Conservation (phyloP, 805 yeast species). For the Wickerhamiella spandovensis region DNA sequence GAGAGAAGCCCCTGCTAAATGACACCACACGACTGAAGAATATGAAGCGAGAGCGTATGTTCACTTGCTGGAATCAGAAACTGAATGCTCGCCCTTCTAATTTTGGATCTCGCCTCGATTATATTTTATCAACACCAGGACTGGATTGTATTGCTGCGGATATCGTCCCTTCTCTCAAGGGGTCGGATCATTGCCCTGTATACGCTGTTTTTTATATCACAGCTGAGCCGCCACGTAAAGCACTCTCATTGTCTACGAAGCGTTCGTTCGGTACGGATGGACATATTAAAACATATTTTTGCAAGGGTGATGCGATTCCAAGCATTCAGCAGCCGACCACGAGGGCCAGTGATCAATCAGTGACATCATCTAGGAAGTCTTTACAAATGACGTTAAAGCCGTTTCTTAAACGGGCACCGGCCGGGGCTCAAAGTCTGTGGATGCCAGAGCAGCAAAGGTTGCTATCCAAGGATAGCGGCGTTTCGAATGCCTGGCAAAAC, state of each 20-base stretch:
- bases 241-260: no score
- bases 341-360: no score
- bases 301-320: no score
- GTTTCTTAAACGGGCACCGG: no score
- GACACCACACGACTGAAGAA: conserved; percentile 34
- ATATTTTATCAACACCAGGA: conserved; percentile 40
- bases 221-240: background rate
- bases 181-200: conserved; percentile 94
- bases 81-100: conserved; percentile 66
- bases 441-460: no score
- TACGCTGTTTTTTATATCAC: conserved; percentile 44
- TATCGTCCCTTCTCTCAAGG: conserved; percentile 59
- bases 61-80: conserved; percentile 85
- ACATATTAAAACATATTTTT: no score
- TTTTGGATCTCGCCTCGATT: conserved; percentile 80
- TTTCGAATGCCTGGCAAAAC: background rate
- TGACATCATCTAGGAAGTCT: no score
- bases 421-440: no score
- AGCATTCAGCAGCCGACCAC: no score
- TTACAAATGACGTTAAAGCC: no score
- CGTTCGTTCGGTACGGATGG: no score
- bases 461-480: no score
- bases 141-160: conserved; percentile 33
- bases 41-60: conserved; percentile 50
- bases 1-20: conserved; percentile 18